Evolutionary conservation across 2,329 filamentous ascomycete species (phyloP), one percentile per base, ranked within the genome.

Genomic region (Ceratocystis eucalypticola): DNA sequence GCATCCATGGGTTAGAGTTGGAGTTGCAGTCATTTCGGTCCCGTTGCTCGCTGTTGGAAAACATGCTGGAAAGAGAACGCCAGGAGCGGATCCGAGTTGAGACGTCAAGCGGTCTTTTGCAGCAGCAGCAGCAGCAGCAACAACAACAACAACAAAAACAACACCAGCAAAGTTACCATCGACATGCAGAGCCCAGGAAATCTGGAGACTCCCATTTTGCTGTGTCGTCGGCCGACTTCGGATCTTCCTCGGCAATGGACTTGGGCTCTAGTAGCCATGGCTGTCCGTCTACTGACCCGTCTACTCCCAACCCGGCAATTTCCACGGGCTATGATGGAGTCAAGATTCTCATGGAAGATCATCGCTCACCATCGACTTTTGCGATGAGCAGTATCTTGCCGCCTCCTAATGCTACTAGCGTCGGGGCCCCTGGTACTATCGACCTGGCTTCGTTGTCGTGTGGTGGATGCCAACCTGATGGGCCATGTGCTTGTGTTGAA

Each of bases 21-120:
- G 85, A 90, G 70, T 77, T 89, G 2, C 84, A 88, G 71, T 83
- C 84, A 20, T 85, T 87, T 70, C 83, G 80, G 46, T 82, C 79
- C 33, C 80, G 82, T 69, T 88, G 85, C 73, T 77, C 83, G 70
- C 77, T 81, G 30, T 75, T 89, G 28, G 85, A 89, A 74, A 83
- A 80, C 68, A 80, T 86, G 73, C 78, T 89, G 7, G 82, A 84
- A 67, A 80, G 80, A 67, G 83, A 85, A 73, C 79, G 81, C 17
- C 75, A 79, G 69, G 78, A 80, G 59, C 77, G 80, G 20, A 74
- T 78, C 66, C 75, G 74, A 59, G 76, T 76, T 62, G 77, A 79
- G 71, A 75, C 75, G 3, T 75, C 80, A 63, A 74, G 76, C 3
- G 74, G 76, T 65, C 71, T 72, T 2, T 71, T 76, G 20, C 73